Conservation (phyloP, 75 land plant genomes). For the Pinus taeda region DNA sequence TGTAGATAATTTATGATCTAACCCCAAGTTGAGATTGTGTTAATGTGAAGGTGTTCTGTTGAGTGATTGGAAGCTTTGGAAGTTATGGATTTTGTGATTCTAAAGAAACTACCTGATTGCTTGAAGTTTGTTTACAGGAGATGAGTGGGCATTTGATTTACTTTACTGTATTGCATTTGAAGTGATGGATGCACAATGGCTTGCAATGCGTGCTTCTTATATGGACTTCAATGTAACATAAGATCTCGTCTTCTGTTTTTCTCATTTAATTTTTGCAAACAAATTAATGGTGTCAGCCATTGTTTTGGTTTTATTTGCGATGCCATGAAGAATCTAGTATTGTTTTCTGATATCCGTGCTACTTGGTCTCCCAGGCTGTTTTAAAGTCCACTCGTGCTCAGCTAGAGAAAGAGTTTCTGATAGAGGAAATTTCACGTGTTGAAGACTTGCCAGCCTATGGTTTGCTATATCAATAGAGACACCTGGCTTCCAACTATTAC, state of each 20-base stretch:
- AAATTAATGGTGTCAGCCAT: background rate
- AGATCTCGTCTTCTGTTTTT: background rate
- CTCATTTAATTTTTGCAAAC: background rate
- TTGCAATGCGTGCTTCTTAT: constrained; percentile 89
- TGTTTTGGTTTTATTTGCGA: background rate
- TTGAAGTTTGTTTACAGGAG: constrained; percentile 46
- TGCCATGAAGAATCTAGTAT: background rate
- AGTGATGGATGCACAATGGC: constrained; percentile 94
- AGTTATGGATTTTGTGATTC: background rate
- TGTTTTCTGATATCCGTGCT: background rate
- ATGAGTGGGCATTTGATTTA: constrained; percentile 91
- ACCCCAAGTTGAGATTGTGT: background rate
- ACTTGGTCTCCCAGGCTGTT: constrained; percentile 44
- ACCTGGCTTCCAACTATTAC: background rate
- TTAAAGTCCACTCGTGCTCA: constrained; percentile 71
- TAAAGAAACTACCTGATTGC: background rate
- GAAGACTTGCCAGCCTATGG: constrained; percentile 92
- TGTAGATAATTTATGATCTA: background rate
- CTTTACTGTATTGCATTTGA: constrained; percentile 94
- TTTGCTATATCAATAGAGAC: constrained; percentile 30
- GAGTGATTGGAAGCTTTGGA: background rate
- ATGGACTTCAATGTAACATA: constrained; percentile 93
- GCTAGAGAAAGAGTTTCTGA: constrained; percentile 67
- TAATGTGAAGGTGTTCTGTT: background rate
- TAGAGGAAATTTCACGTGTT: constrained; percentile 72